Base-by-base conservation (phyloP, 2,329 filamentous ascomycete genomes). In the Diaporthe citriasiana region DNA sequence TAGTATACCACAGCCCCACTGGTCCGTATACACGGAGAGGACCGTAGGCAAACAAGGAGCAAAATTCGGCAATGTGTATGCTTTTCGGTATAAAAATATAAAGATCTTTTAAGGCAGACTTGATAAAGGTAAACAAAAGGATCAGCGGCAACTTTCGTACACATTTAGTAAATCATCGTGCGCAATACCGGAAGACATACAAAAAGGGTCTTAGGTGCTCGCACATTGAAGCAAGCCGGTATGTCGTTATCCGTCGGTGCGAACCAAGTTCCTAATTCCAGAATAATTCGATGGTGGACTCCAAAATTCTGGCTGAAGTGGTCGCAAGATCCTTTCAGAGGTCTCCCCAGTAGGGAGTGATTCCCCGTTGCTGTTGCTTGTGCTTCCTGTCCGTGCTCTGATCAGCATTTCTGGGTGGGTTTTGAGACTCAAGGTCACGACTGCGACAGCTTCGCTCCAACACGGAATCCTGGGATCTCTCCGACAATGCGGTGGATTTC, bases 331-430 rank as follows among this genome's bases (percentile, higher is more conserved):
- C 22, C 33, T 27, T 51, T 66, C 30, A 66, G 30, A 66, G 63
- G 45, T 66, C 63, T 38, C 63, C 63, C 63, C 63, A 66, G 22
- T 66, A 66, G 10, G 63, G 30, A 13, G 13, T 25, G 2, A 19
- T 10, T 0, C 25, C 30, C 4, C 15, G n/a, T 51, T n/a, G 22
- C 63, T 33, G 22, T 38, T 22, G 38, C 33, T 27, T 27, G 13
- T 27, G 30, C 30, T 47, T 27, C 22, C 33, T 33, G 27, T 27
- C n/a, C 40, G 30, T 51, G 13, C 9, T 51, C 22, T 27, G 40
- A 33, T 40, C 45, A 7, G 40, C 22, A 51, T 25, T 38, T 17
- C 22, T 40, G 8, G 30, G 22, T 27, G 22, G 45, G 45, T 17
- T 27, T 33, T 15, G 27, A n/a, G n/a, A 35, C 63, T 66, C 45